A percentile compares a stretch with the other conserved stretches of the same genome.
These are phyloP conservation scores for Talaromyces sp. DNA, from an alignment of 2,329 filamentous ascomycete species.

Conservation along the genomic window DNA sequence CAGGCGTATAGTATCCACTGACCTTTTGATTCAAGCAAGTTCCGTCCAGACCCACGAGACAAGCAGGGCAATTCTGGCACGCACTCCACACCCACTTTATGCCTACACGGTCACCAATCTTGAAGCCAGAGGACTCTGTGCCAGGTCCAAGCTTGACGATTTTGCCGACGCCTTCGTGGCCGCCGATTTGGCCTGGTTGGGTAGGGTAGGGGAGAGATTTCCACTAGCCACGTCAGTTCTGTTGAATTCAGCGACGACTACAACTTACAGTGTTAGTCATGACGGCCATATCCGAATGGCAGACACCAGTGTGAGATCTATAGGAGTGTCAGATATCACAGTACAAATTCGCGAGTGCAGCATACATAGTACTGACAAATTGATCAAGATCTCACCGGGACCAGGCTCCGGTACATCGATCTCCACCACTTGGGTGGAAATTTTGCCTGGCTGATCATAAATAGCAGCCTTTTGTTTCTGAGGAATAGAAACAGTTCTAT, in stretches of 20 bases:
- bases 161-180: slow-evolving; percentile 65
- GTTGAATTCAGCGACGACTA: background rate
- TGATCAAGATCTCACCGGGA: slow-evolving; percentile 60
- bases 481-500: slow-evolving; percentile 40
- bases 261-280: slow-evolving; percentile 45
- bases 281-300: slow-evolving; percentile 60
- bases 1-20: slow-evolving; percentile 65
- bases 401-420: slow-evolving; percentile 64
- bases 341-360: background rate
- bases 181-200: slow-evolving; percentile 61
- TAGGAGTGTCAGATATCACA: background rate
- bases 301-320: slow-evolving; percentile 62
- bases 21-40: slow-evolving; percentile 56
- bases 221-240: slow-evolving; percentile 39
- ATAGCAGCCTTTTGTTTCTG: slow-evolving; percentile 61
- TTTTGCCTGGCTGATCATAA: slow-evolving; percentile 62
- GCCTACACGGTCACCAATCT: slow-evolving; percentile 65
- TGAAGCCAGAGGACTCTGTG: slow-evolving; percentile 54
- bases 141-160: slow-evolving; percentile 64
- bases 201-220: slow-evolving; percentile 57
- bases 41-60: slow-evolving; percentile 54
- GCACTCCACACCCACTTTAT: slow-evolving; percentile 64
- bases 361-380: slow-evolving; percentile 46
- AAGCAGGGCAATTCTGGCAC: slow-evolving; percentile 55
- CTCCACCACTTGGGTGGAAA: slow-evolving; percentile 62